Base-by-base conservation (phyloP, 805 yeast genomes). In the Barnettozyma populi region DNA sequence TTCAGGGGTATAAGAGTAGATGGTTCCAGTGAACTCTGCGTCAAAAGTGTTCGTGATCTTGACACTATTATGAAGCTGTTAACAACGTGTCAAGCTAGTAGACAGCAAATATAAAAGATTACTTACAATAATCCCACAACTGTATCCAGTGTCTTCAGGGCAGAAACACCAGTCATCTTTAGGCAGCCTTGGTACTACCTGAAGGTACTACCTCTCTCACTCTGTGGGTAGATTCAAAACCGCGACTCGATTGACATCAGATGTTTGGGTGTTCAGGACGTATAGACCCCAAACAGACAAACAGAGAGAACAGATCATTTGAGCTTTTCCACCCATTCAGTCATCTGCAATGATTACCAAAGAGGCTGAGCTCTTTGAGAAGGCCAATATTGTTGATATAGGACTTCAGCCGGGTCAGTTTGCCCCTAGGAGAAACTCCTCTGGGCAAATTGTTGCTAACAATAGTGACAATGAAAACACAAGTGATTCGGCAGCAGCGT, bases 21-120 rank as follows among this genome's bases (percentile, higher is more conserved):
- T 73, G 29, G 73, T 67, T 1, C 94, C 95, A n/a, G 71, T 70
- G 45, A 80, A 70, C 8, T 70, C 69, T 24, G 74, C 72, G 57
- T 84, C 88, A 41, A 80, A 66, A 7, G 75, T 67, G 44, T 86
- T 86, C 11, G 78, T 75, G 45, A 85, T 70, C 58, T 72, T 78
- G 49, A 86, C 86, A 56, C 80, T 74, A 13, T 25, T 25, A 25
- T 13, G 16, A 11, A 14, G 32, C n/a, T 29, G 32, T 29, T 29
- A 29, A 14, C 13, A 29, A 11, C 16, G 16, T 29, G n/a, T 14
- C 32, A 13, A 29, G n/a, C 5, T 14, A 4, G 32, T 5, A 4
- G 34, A 2, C 25, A 34, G 31, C 4, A 10, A 40, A 21, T 3
- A 38, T 21, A 5, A n/a, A 4, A 9, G 10, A 21, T 25, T 23